Evolutionary conservation across 2,329 filamentous ascomycete genomes (phyloP).

Genomic region (Daldinia eschscholtzii): DNA sequence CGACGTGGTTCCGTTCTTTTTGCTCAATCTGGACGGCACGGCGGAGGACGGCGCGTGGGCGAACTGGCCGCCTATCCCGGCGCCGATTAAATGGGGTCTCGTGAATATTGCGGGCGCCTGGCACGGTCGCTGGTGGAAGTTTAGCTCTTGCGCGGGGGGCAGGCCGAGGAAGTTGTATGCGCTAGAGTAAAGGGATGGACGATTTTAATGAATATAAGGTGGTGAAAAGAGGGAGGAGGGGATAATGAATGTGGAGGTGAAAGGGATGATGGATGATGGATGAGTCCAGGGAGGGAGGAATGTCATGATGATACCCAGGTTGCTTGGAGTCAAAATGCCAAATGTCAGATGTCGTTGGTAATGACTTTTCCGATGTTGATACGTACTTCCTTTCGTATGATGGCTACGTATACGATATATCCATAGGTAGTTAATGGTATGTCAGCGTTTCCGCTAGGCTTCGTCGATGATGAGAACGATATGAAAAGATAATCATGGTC

Average conservation of each 20-base stretch:
- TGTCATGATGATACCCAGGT: slow-evolving; percentile 35
- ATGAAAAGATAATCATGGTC: neutral
- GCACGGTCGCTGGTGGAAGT: slow-evolving; percentile 72
- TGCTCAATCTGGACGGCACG: slow-evolving; percentile 71
- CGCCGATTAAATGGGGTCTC: slow-evolving; percentile 69
- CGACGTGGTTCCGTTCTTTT: slow-evolving; percentile 74
- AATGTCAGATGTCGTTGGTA: neutral
- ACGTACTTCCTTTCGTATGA: neutral
- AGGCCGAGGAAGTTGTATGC: slow-evolving; percentile 67
- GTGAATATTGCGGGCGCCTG: slow-evolving; percentile 69
- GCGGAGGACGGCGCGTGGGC: slow-evolving; percentile 71
- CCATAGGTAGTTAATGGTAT: neutral
- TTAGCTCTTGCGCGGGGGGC: slow-evolving; percentile 70
- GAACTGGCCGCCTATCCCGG: slow-evolving; percentile 74
- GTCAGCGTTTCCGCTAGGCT: neutral
- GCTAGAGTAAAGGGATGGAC: slow-evolving; percentile 48
- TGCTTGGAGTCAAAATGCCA: slow-evolving; percentile 1
- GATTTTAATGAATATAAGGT: neutral
- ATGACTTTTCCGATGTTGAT: neutral
- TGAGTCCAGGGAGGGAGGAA: neutral
- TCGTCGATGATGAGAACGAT: neutral
- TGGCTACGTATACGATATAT: neutral
- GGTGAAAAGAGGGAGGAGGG: neutral
- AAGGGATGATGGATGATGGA: neutral
- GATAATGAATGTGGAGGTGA: neutral